Evolutionary conservation across 169 alveolate species (phyloP), one percentile per base, ranked within the genome.

Genomic region (Eimeria falciformis): DNA sequence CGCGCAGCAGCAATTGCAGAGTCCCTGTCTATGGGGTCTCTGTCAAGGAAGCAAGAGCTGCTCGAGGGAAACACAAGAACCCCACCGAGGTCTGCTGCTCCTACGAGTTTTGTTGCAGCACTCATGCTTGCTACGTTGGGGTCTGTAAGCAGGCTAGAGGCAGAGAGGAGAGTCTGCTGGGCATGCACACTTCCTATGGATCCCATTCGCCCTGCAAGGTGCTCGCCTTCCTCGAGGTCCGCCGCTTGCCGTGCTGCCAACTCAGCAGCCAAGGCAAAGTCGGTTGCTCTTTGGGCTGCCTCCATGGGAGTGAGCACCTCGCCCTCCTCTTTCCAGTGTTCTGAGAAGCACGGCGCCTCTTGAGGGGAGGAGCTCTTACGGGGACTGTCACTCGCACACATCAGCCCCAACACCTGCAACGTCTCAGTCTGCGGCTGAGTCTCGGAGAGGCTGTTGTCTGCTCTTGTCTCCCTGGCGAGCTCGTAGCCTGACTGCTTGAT

Each of bases 221-320:
- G 66, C 43, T 75, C 66, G 5, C 85, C 85, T 3, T 75, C 85
- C 23, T 75, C 85, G 17, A 45, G 65, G 18, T 75, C 66, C 23
- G 85, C 43, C 46, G 85, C 85, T n/a, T 29, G 65, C 5, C n/a
- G 9, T 14, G 85, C 85, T 45, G 85, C 85, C 85, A 75, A 43
- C 18, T 46, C 66, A 18, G 85, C 85, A 45, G 43, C 66, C 58
- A 75, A 75, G 23, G 85, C 85, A 18, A 75, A 75, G 7, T 43
- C 37, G n/a, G 85, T 65, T 6, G 85, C 85, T 18, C 85, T 58
- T 65, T 75, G 66, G n/a, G 85, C 85, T 6, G 85, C 85, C 40
- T 75, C 45, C 43, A n/a, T 50, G 3, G 85, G 85, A n/a, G 43
- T 75, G n/a, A 46, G 65, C 4, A 75, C 43, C 46, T 75, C 85